Conservation (phyloP, 139 green algal species). For the Chlamydomonas eustigma region DNA sequence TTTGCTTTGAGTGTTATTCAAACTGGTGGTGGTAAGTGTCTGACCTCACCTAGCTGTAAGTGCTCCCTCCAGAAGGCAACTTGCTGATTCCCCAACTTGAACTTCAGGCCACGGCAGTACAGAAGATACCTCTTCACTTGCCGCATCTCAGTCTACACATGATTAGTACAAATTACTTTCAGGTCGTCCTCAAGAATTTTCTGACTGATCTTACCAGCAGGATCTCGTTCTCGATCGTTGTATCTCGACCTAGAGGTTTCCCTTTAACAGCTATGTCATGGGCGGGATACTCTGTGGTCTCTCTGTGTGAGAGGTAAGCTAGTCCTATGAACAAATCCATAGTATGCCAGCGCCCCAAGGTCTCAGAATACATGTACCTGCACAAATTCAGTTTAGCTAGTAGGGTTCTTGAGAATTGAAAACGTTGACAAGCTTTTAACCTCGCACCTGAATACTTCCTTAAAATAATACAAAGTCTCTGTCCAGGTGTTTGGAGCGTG, state of each 20-base stretch:
- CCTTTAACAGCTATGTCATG: constrained; percentile 53
- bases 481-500: constrained; percentile 55
- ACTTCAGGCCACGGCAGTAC: constrained; percentile 69
- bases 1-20: too few relatives aligned
- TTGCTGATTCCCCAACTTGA: constrained; percentile 45
- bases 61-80: constrained; percentile 40
- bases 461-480: constrained; percentile 71
- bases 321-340: constrained; percentile 80
- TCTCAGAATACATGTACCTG: constrained; percentile 74
- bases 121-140: constrained; percentile 58
- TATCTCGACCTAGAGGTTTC: background rate
- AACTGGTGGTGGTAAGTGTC: too few relatives aligned
- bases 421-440: too few relatives aligned
- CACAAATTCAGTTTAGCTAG: background rate
- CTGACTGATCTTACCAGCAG: background rate
- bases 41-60: constrained; percentile 23
- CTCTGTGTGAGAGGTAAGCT: constrained; percentile 64
- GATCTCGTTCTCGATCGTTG: background rate
- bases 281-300: constrained; percentile 42
- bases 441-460: constrained; percentile 62
- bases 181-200: too few relatives aligned
- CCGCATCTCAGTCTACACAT: constrained; percentile 50
- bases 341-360: constrained; percentile 69
- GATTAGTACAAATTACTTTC: too few relatives aligned
- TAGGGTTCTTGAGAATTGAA: too few relatives aligned